These are phyloP conservation scores for Aegilops longissima DNA, from an alignment of 176 grass and related monocot genomes.

Conservation along the genomic window DNA sequence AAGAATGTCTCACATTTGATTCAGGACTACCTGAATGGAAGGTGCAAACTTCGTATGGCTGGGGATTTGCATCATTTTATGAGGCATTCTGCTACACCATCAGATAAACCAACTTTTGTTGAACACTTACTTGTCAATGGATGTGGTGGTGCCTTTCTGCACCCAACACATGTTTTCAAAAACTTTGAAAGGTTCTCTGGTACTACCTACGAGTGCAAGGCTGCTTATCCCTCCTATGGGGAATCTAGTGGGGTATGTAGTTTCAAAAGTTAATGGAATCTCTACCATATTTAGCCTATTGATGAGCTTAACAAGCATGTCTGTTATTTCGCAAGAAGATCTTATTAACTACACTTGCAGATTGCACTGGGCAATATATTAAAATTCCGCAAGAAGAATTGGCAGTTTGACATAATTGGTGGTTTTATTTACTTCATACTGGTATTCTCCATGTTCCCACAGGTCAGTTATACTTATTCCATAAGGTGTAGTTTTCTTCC, in stretches of 20 bases:
- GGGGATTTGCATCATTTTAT: constrained; percentile 98
- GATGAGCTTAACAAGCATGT: constrained; percentile 1
- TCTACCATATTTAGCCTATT: constrained; percentile 18
- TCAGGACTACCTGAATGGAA: constrained; percentile 78
- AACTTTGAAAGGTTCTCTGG: constrained; percentile 70
- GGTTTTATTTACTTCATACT: constrained; percentile 98
- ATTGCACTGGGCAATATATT: constrained; percentile 92
- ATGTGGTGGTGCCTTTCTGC: constrained; percentile 95
- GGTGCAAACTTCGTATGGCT: constrained; percentile 90
- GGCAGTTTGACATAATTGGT: constrained; percentile 96
- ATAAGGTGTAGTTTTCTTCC: constrained; percentile 17
- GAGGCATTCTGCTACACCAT: constrained; percentile 67
- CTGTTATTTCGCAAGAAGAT: constrained; percentile 21
- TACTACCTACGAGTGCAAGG: constrained; percentile 76
- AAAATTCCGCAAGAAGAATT: constrained; percentile 97
- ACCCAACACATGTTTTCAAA: constrained; percentile 94
- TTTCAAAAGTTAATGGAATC: constrained; percentile 1
- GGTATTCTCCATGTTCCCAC: constrained; percentile 91
- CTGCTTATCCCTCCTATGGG: constrained; percentile 78
- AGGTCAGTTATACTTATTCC: constrained; percentile 49
- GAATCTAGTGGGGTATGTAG: constrained; percentile 82
- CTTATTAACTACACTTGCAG: constrained; percentile 48
- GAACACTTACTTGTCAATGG: constrained; percentile 93
- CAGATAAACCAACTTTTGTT: constrained; percentile 60
- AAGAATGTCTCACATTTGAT: constrained; percentile 88